Evolutionary conservation across 1,139 yeast genomes (phyloP), one percentile per base, ranked within the genome.

Genomic region (Suhomyces bribrorum): DNA sequence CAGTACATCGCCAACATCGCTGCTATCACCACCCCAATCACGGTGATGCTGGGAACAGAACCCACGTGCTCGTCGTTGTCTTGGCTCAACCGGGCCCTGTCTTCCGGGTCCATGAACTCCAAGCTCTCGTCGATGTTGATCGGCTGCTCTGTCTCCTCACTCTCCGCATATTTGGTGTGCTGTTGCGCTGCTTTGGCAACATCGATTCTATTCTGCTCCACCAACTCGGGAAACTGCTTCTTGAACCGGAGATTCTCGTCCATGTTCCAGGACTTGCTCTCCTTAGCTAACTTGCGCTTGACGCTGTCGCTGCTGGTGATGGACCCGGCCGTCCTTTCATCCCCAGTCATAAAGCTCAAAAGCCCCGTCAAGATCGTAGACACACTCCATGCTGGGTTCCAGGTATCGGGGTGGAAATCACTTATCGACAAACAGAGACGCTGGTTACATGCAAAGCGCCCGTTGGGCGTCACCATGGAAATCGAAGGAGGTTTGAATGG

Each of bases 341-440:
- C 60, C 5, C 49, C 92, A 74, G 46, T 87, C 96, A 89, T 89
- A 54, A 89, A 89, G 55, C 95, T 85, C 49, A 89, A 66, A 34
- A 89, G 65, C 0, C 97, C 97, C 6, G 83, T 86, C 50, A 89
- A 69, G 15, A 89, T 89, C 0, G 96, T 87, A 18, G 87, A 73
- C 14, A 89, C 96, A 39, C 88, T 81, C 97, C 97, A 89, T 4
- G 95, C 88, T 1, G 97, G 96, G 59, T 89, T 88, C 97, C 97
- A 89, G 1, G 86, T 69, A 58, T 87, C 92, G 7, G 96, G 97
- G 53, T 90, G 97, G 61, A 81, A 89, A 57, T 90, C 97, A 52
- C 92, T 83, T 82, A 90, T 89, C 29, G 89, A 81, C 35, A 90
- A 68, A 64, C 97, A 90, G 32, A 90, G 72, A 32, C 96, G 69